phyloP scores from a whole-genome alignment of 2,329 filamentous ascomycete species.

The Stagonosporopsis vannaccii region DNA sequence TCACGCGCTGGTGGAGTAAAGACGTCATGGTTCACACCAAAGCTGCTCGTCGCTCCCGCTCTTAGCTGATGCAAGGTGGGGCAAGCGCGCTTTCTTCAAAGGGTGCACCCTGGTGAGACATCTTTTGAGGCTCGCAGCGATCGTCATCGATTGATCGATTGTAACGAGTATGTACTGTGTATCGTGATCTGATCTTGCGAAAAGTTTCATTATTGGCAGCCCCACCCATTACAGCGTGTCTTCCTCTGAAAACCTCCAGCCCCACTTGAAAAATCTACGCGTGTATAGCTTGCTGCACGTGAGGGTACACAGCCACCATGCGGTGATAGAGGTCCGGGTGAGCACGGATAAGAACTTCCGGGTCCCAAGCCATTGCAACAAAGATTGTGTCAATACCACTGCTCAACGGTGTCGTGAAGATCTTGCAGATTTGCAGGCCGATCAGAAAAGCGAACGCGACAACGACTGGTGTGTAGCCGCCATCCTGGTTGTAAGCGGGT shows the following conservation, averaged over 20 bases:
- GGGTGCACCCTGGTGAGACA: slow-evolving; percentile 6
- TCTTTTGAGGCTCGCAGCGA: slow-evolving; percentile 13
- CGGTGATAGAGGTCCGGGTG: slow-evolving; percentile 82
- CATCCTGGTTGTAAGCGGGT: slow-evolving; percentile 75
- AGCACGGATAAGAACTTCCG: slow-evolving; percentile 76
- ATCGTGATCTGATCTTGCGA: slow-evolving; percentile 15
- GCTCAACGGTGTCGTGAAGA: slow-evolving; percentile 86
- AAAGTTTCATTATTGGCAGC: slow-evolving; percentile 13
- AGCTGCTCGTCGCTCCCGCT: slow-evolving; percentile 27
- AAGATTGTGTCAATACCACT: slow-evolving; percentile 94
- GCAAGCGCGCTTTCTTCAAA: slow-evolving; percentile 21
- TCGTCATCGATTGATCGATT: slow-evolving; percentile 21
- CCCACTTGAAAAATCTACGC: slow-evolving; percentile 41
- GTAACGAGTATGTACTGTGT: slow-evolving; percentile 13
- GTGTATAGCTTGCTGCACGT: slow-evolving; percentile 80
- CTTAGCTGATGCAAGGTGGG: slow-evolving; percentile 35
- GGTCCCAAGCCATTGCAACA: slow-evolving; percentile 74
- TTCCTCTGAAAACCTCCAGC: neutral
- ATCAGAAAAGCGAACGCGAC: slow-evolving; percentile 89
- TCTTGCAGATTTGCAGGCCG: slow-evolving; percentile 85
- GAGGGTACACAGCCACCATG: slow-evolving; percentile 83
- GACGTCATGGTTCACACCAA: slow-evolving; percentile 35
- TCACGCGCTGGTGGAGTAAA: slow-evolving; percentile 14
- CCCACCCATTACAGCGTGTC: slow-evolving; percentile 11
- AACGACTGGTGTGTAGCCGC: slow-evolving; percentile 76